These are phyloP conservation scores for Melastoma malabathricum DNA, from an alignment of 345 rosid genomes.

Conservation along the genomic window DNA sequence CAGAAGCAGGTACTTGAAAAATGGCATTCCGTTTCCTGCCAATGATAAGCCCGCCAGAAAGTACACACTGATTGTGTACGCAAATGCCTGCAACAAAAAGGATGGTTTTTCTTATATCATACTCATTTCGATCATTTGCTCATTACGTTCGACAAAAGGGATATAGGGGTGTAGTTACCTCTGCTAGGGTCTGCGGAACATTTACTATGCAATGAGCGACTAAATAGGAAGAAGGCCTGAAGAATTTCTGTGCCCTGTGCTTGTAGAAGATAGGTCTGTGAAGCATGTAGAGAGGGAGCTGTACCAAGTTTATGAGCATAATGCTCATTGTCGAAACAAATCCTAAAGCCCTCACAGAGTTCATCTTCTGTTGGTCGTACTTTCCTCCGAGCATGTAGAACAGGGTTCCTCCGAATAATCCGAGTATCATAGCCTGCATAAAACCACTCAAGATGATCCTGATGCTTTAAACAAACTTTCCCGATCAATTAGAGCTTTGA, in stretches of 20 bases:
- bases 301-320: slow-evolving; percentile 24
- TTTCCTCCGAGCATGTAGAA: slow-evolving; percentile 19
- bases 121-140: too few species aligned
- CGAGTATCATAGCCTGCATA: slow-evolving; percentile 19
- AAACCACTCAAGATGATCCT: too few species aligned
- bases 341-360: slow-evolving; percentile 24
- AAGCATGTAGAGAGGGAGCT: slow-evolving; percentile 24
- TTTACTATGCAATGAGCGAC: slow-evolving; percentile 22
- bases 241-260: slow-evolving; percentile 20
- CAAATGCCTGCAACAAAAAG: slow-evolving; percentile 16
- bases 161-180: slow-evolving; percentile 8
- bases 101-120: not conserved
- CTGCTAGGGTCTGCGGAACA: slow-evolving; percentile 21
- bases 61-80: slow-evolving; percentile 12
- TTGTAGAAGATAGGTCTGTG: slow-evolving; percentile 22
- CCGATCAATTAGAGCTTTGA: not conserved
- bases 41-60: slow-evolving; percentile 17
- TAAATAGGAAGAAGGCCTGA: slow-evolving; percentile 20
- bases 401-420: slow-evolving; percentile 15
- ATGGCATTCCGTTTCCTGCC: slow-evolving; percentile 12
- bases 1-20: slow-evolving; percentile 13
- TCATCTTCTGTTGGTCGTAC: slow-evolving; percentile 24
- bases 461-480: too few species aligned
- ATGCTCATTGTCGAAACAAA: slow-evolving; percentile 21
- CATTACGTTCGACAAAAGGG: not conserved